These are phyloP conservation scores for Trichosporon faecale DNA, from an alignment of 1,284 basidiomycete genomes.

Conservation along the genomic window DNA sequence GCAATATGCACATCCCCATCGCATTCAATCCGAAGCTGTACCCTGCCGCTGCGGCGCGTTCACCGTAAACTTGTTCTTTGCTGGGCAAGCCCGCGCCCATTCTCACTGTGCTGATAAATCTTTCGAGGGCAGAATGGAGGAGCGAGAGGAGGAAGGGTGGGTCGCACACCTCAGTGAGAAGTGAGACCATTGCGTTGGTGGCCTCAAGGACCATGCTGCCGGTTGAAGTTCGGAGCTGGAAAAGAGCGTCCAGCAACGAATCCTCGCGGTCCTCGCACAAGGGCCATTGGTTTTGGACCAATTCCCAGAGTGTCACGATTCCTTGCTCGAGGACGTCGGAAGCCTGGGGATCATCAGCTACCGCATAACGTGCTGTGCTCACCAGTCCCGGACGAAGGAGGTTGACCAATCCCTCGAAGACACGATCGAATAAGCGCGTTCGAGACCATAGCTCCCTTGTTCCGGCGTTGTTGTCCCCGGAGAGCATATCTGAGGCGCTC, in stretches of 20 bases:
- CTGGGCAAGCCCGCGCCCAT: not conserved
- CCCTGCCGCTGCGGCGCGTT: slow-evolving; percentile 26
- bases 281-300: slow-evolving; percentile 46
- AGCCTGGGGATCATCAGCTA: slow-evolving; percentile 20
- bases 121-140: slow-evolving; percentile 34
- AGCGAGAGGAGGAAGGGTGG: slow-evolving; percentile 39
- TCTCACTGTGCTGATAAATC: slow-evolving; percentile 26
- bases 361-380: not conserved
- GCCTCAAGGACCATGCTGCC: slow-evolving; percentile 42
- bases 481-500: not conserved
- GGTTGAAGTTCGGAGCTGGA: slow-evolving; percentile 33
- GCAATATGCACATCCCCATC: slow-evolving; percentile 44
- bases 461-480: slow-evolving; percentile 14
- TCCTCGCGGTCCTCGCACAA: slow-evolving; percentile 42
- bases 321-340: slow-evolving; percentile 36
- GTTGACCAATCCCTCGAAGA: slow-evolving; percentile 33
- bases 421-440: slow-evolving; percentile 31
- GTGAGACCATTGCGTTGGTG: slow-evolving; percentile 43
- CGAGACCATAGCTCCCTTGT: slow-evolving; percentile 31
- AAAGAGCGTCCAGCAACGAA: slow-evolving; percentile 36
- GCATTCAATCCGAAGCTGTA: slow-evolving; percentile 41
- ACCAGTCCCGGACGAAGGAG: not conserved
- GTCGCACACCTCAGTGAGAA: slow-evolving; percentile 40
- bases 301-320: slow-evolving; percentile 43
- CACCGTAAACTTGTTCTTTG: slow-evolving; percentile 8